Evolutionary conservation across 306 rosid genomes (phyloP), one percentile per base, ranked within the genome.

Genomic region (Malus asiatica): DNA sequence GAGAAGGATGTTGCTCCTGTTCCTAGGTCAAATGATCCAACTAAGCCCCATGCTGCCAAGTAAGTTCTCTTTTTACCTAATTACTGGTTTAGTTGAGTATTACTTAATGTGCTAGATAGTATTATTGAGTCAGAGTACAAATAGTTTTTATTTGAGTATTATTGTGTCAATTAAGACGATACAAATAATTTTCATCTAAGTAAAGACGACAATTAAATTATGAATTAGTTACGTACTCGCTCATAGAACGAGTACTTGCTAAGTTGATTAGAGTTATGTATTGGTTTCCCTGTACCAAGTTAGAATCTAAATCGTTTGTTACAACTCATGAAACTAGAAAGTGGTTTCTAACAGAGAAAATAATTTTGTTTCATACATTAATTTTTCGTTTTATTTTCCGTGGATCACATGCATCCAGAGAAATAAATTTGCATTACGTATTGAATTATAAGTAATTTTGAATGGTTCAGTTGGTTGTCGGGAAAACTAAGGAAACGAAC

Each of bases 21-120:
- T 75, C 66, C 84, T 5, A 62, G 78, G 4, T 12, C 84, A 44
- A 84, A 35, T 30, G 86, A 88, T 67, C 89, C 84, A 6, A 55
- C 89, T 5, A 90, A 82, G 40, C 90, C 92, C 46, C 89, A 91
- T 11, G 68, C 73, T 4, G 73, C 96, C 48, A 90, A 93, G 98
- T 93, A 22, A 14, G 66, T 30, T 77, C 1, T 40, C 6, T 20
- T 33, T 61, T 78, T 44, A 22, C 44, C 13, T 5, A 51, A 16
- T 6, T 13, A 22, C 3, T 29, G 2, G 40, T 11, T 5, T 23
- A 2, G 27, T 20, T 25, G 1, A 0, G 55, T 51, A 51, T 51
- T 51, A 16, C 55, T 51, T 5, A 42, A 11, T 15, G 55, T 51
- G 55, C 12, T 42, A 9, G 45, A 8, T 42, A 42, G 45, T 2